Evolutionary conservation across 2,329 filamentous ascomycete genomes (phyloP), one percentile per base, ranked within the genome.

Genomic region (Scorias spongiosa): DNA sequence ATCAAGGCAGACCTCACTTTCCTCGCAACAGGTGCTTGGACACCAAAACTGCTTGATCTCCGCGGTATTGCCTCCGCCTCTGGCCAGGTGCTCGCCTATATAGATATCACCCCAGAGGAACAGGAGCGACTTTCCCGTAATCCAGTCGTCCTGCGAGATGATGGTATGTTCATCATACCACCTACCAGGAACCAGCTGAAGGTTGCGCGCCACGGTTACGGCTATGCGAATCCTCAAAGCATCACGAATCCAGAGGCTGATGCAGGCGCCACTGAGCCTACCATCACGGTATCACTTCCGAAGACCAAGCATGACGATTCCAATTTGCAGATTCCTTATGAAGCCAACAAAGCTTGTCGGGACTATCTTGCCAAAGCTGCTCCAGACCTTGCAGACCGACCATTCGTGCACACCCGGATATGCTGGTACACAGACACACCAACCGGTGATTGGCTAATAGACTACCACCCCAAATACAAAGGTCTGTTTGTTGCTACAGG

Each of bases 21-120:
- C 44, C 71, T 93, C 2, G 87, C 89, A 0, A 79, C 87, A 0
- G 89, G 89, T 12, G 87, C 89, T 4, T 96, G 89, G 88, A 85
- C 84, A 2, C 75, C 80, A 2, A 72, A 75, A 1, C 70, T 95
- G 17, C 66, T 95, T 44, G 83, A 94, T 61, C 68, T 95, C 1
- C 70, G 79, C 40, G 84, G 85, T 20, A 75, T 83, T 39, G 80
- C 79, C 34, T 75, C 81, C 49, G 83, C 88, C 2, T 93, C 86
- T 0, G 89, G 85, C 11, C 89, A 96, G 56, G 75, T 76, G 0
- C 59, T 96, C 20, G 81, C 75, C 10, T 95, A 93, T 65, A 67
- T 94, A 51, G 70, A 77, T 49, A 72, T 96, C 53, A 81, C 78
- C 0, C 66, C 76, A 12, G 72, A 74, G 5, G 88, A 95, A 63